Evolutionary conservation across 2,329 filamentous ascomycete genomes (phyloP).

Genomic region (Zymoseptoria pseudotritici): DNA sequence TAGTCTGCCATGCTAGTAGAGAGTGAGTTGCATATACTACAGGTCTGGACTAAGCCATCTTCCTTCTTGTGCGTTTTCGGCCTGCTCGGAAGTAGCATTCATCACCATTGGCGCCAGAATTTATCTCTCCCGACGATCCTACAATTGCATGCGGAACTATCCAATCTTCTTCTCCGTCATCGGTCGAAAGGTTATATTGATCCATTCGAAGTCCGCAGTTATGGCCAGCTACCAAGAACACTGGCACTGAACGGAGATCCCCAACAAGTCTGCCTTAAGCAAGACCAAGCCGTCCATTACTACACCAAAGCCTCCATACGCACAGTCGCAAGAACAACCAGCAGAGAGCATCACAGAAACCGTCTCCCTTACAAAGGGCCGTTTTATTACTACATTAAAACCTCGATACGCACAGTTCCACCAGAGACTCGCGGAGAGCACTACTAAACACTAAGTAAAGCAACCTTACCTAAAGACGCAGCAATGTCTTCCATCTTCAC

Average conservation of each 20-base stretch:
- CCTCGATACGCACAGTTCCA: not conserved
- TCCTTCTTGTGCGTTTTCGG: no score
- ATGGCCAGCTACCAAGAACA: no score
- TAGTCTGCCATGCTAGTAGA: no score
- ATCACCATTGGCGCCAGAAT: no score
- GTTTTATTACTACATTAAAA: not conserved
- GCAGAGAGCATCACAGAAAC: not conserved
- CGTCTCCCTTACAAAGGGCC: not conserved
- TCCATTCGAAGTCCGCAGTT: no score
- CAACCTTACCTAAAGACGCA: not conserved
- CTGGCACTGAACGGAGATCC: not conserved
- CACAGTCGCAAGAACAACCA: not conserved
- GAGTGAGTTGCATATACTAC: no score
- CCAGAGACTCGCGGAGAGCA: not conserved
- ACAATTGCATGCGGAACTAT: no score
- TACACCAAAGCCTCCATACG: not conserved
- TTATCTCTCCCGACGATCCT: no score
- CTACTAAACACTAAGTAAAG: not conserved
- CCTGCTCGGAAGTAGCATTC: no score
- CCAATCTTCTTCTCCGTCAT: no score
- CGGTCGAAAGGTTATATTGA: no score
- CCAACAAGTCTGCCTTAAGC: not conserved
- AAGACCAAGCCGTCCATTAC: not conserved
- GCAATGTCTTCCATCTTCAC: not conserved
- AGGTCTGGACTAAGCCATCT: no score